phyloP scores from a whole-genome alignment of 1,139 yeast species.

The Starmera stellimalicola region DNA sequence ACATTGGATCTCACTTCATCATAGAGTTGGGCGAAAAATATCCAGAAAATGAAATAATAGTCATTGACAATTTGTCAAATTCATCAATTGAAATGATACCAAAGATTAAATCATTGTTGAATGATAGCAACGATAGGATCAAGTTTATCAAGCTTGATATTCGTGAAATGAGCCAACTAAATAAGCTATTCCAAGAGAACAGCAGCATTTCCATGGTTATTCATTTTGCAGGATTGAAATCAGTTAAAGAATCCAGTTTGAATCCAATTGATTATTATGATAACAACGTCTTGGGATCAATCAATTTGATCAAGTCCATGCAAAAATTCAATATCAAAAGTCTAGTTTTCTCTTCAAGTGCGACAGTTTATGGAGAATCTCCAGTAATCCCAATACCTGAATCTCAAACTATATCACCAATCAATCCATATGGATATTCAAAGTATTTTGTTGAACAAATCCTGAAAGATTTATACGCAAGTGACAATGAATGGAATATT shows the following conservation, averaged over 20 bases:
- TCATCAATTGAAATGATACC: conserved; percentile 62
- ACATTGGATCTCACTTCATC: conserved; percentile 81
- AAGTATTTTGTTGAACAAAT: conserved; percentile 59
- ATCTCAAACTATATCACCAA: conserved; percentile 66
- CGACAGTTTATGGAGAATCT: conserved; percentile 82
- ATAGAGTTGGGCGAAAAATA: too few relatives aligned
- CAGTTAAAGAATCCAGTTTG: conserved; percentile 73
- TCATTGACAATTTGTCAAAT: conserved; percentile 63
- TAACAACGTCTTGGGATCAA: conserved; percentile 61
- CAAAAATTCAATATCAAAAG: conserved; percentile 36
- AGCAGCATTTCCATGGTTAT: conserved; percentile 48
- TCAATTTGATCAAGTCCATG: conserved; percentile 49
- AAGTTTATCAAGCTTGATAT: conserved; percentile 56
- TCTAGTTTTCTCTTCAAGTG: conserved; percentile 72
- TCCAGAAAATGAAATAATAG: too few relatives aligned
- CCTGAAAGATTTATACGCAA: conserved; percentile 44
- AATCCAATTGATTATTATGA: conserved; percentile 67
- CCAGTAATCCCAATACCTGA: conserved; percentile 81
- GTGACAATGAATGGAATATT: conserved; percentile 44
- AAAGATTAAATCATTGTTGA: conserved; percentile 49
- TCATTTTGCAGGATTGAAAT: conserved; percentile 83
- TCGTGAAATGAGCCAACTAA: conserved; percentile 39
- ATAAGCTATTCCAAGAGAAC: conserved; percentile 39
- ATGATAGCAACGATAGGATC: conserved; percentile 37
- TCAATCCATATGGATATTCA: conserved; percentile 72